phyloP scores from a whole-genome alignment of 202 grass and related monocot genomes.

The Setaria viridis region DNA sequence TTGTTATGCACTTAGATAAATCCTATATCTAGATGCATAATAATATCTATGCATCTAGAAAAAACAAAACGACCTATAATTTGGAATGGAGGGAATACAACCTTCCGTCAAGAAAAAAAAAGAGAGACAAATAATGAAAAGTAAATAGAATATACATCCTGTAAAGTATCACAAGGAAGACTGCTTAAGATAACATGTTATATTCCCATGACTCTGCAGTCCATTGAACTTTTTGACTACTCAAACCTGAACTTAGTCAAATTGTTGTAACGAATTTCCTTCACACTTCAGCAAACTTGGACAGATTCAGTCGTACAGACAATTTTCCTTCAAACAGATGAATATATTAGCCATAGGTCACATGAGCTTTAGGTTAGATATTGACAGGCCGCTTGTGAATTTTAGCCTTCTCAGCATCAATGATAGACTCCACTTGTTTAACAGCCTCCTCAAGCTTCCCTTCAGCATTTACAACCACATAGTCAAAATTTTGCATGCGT shows the following conservation, averaged over 20 bases:
- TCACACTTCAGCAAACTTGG: slow-evolving; percentile 33
- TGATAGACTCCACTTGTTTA: slow-evolving; percentile 82
- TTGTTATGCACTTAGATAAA: too few relatives aligned
- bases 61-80: too few relatives aligned
- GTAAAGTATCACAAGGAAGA: background rate
- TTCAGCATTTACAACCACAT: slow-evolving; percentile 88
- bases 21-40: too few relatives aligned
- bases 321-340: slow-evolving; percentile 19
- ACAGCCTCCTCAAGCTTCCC: slow-evolving; percentile 86
- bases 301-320: background rate
- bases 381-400: slow-evolving; percentile 56
- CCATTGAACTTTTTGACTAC: slow-evolving; percentile 31
- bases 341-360: slow-evolving; percentile 1
- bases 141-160: background rate
- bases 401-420: slow-evolving; percentile 92
- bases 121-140: background rate
- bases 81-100: background rate
- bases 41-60: too few relatives aligned
- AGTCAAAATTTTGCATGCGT: slow-evolving; percentile 73
- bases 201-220: slow-evolving; percentile 19
- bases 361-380: slow-evolving; percentile 58
- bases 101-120: too few relatives aligned
- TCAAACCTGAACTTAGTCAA: slow-evolving; percentile 40
- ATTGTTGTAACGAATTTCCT: slow-evolving; percentile 27
- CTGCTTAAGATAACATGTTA: background rate